Base-by-base conservation (phyloP, 129 eudicot genomes). In the Flaveria brownii region DNA sequence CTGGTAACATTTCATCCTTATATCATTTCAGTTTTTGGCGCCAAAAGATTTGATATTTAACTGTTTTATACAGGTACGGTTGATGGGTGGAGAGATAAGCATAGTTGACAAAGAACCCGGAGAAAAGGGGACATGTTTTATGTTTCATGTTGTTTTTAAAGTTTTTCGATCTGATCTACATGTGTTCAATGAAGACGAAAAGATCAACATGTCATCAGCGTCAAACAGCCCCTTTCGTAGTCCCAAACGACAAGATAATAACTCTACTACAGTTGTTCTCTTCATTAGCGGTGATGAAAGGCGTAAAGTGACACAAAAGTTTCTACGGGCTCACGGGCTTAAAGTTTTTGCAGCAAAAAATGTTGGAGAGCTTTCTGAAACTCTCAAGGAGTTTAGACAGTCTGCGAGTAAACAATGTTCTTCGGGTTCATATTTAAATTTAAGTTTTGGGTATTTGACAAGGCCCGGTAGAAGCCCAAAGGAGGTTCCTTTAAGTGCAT, bases 71-170 rank as follows among this genome's bases (percentile, higher is more conserved):
- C 77, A 91, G 97, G 97, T 92, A 22, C 82, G 87, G 15, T 54
- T 93, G 69, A 90, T 93, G 97, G 97, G 96, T 0, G 98, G 98
- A 61, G 98, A 93, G 30, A 93, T 93, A 72, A 74, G 77, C 46
- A 87, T 93, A 41, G 81, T 87, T 62, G 93, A 90, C 75, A 93
- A 90, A 60, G 87, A 80, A 56, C 9, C 68, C 0, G 91, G 87
- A 14, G 86, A 88, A 82, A 90, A 41, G 46, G 98, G 98, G 16
- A 87, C 96, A 28, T 90, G 92, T 56, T 88, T 91, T 80, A 75
- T 75, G 74, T 91, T 91, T 63, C 83, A 46, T 57, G 76, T 45
- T 20, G 14, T 80, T 26, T 68, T 80, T 14, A 68, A 56, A 52
- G 84, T 80, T 67, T 45, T 66, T 66, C 26, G 2, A 52, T 51